Evolutionary conservation across 352 stramenopile species (phyloP).

Genomic region (Elongisporangium senticosum): DNA sequence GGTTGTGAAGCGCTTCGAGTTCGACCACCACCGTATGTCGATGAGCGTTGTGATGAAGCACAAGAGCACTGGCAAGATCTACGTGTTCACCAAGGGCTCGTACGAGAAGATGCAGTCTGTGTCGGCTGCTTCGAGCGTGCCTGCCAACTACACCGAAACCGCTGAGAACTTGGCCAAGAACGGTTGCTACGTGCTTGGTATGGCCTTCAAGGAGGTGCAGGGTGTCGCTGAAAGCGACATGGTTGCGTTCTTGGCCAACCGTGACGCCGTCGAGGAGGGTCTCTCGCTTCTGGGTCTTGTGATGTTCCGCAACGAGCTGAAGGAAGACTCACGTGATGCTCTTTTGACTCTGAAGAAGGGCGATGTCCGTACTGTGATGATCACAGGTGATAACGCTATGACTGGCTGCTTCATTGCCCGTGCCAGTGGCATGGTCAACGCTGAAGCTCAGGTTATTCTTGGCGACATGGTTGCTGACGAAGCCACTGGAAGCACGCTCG

Average conservation of each 20-base stretch:
- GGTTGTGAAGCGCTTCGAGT: constrained; percentile 89
- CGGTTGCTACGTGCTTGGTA: constrained; percentile 86
- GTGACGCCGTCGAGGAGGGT: constrained; percentile 71
- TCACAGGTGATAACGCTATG: constrained; percentile 86
- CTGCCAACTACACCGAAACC: constrained; percentile 59
- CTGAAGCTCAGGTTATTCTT: constrained; percentile 41
- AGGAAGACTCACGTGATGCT: constrained; percentile 73
- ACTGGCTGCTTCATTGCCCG: constrained; percentile 72
- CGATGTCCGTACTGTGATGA: constrained; percentile 78
- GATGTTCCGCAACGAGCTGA: constrained; percentile 89
- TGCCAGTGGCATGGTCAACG: constrained; percentile 54
- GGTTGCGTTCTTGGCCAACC: constrained; percentile 38
- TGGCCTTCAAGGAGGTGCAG: constrained; percentile 62
- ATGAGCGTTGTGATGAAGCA: constrained; percentile 87
- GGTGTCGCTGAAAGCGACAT: constrained; percentile 25
- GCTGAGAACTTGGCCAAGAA: constrained; percentile 60
- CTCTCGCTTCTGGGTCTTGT: constrained; percentile 79
- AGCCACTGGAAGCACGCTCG: constrained; percentile 23
- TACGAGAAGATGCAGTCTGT: constrained; percentile 81
- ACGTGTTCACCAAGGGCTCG: constrained; percentile 88
- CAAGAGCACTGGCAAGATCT: constrained; percentile 36
- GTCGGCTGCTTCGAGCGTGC: constrained; percentile 40
- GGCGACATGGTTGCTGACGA: constrained; percentile 50
- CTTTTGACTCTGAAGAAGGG: constrained; percentile 76
- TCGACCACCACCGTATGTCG: constrained; percentile 89